phyloP scores from a whole-genome alignment of 805 yeast genomes.

The Millerozyma miso region DNA sequence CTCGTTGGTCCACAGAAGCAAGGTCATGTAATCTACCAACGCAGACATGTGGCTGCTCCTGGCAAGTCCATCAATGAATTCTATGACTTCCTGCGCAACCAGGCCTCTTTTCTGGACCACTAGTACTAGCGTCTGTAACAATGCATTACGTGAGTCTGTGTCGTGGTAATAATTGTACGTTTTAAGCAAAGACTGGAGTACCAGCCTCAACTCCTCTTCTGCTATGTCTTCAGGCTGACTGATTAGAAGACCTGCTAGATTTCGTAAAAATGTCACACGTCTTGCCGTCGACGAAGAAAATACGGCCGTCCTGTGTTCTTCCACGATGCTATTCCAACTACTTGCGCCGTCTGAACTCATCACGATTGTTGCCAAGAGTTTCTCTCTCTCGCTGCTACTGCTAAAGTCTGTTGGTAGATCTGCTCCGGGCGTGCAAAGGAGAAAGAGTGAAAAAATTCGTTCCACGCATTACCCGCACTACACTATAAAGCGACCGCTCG shows the following conservation, averaged over 20 bases:
- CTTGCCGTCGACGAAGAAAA: slow-evolving; percentile 32
- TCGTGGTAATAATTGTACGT: slow-evolving; percentile 53
- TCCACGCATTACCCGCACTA: background rate
- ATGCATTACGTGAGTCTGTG: slow-evolving; percentile 40
- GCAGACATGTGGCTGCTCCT: slow-evolving; percentile 38
- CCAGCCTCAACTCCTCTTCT: slow-evolving; percentile 12
- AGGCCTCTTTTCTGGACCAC: slow-evolving; percentile 29
- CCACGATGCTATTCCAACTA: slow-evolving; percentile 18
- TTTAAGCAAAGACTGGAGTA: slow-evolving; percentile 34
- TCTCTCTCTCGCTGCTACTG: background rate
- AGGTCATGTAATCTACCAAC: slow-evolving; percentile 49
- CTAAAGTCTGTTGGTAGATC: background rate
- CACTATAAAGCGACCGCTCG: background rate
- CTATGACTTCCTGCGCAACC: slow-evolving; percentile 32
- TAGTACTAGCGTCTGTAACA: slow-evolving; percentile 34
- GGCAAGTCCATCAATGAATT: slow-evolving; percentile 34
- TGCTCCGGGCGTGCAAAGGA: background rate
- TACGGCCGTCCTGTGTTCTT: slow-evolving; percentile 15
- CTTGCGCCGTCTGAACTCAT: slow-evolving; percentile 1
- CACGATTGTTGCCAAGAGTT: background rate
- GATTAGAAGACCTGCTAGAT: slow-evolving; percentile 24
- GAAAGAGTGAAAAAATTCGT: background rate
- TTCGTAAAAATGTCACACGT: slow-evolving; percentile 31
- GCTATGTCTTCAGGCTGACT: slow-evolving; percentile 12
- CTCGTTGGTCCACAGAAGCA: slow-evolving; percentile 54